Evolutionary conservation across 1,139 yeast species (phyloP), one percentile per base, ranked within the genome.

Genomic region (Hyphopichia pseudoburtonii): DNA sequence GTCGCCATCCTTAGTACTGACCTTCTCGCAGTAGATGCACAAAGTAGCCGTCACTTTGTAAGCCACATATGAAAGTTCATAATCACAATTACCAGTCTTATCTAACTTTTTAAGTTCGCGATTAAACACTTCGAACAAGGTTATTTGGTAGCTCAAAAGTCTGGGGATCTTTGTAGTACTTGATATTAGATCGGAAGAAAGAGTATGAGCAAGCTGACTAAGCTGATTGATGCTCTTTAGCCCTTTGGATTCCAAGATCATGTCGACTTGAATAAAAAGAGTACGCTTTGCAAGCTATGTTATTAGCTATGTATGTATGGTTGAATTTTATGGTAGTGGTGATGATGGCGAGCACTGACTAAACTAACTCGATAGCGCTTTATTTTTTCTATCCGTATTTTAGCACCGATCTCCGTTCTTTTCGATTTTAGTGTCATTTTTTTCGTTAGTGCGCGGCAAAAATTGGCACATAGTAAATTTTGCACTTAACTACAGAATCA

Each of bases 81-180:
- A 27, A 10, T 49, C 2, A 68, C 54, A 40, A 55, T 65, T 2
- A 70, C 69, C 36, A 66, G 37, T 39, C 66, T 40, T 45, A 4
- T 56, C 54, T 8, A 49, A 40, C 38, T 64, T 56, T 31, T 55
- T 57, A 29, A 47, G 32, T 43, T 70, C 71, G 37, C 60, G 56
- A 32, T 56, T 57, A 43, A 70, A 62, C 18, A 59, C 51, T 41
- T 70, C 74, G 17, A 71, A 47, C 16, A 70, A 47, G 9, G 61
- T 52, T 15, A 70, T 52, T 41, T 62, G 66, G 34, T 52, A 56
- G 23, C 47, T 52, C 15, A 64, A 40, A 27, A 54, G 50, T 36
- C 50, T 52, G 11, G 62, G 38, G 3, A 36, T 21, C 15, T 39
- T 45, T 12, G 32, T 8, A 10, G 39, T 31, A 29, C 33, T 38